Conservation (phyloP, 768 basidiomycete genomes). For the Boletellus ananiceps region DNA sequence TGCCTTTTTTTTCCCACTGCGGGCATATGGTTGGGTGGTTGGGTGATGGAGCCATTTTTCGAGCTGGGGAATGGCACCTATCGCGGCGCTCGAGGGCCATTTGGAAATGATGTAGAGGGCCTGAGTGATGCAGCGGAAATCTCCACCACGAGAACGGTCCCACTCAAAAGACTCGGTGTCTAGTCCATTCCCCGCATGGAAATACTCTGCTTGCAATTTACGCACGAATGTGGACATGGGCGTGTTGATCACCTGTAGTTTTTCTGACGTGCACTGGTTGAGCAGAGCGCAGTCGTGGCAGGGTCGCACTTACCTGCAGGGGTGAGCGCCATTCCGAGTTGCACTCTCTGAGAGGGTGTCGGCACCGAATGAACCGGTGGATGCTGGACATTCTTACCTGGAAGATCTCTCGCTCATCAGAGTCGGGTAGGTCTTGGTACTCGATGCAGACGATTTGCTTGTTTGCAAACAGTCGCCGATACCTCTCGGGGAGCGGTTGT, state of each 20-base stretch:
- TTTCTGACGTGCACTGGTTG: constrained; percentile 39
- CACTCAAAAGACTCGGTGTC: constrained; percentile 41
- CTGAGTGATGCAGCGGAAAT: constrained; percentile 57
- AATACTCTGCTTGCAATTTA: constrained; percentile 44
- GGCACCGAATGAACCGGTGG: not conserved
- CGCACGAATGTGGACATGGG: constrained; percentile 57
- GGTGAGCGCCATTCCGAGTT: constrained; percentile 73
- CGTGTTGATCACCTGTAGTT: constrained; percentile 61
- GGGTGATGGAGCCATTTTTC: constrained; percentile 47
- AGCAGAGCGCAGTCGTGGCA: not conserved
- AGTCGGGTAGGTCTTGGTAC: constrained; percentile 54
- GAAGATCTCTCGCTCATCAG: constrained; percentile 65
- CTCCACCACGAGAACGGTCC: constrained; percentile 47
- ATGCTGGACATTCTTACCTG: constrained; percentile 42
- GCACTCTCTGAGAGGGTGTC: constrained; percentile 53
- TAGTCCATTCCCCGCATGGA: constrained; percentile 37
- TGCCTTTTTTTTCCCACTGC: constrained; percentile 21
- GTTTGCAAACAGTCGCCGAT: constrained; percentile 56
- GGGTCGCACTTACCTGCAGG: constrained; percentile 46
- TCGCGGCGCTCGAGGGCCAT: constrained; percentile 29
- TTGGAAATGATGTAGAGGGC: constrained; percentile 49
- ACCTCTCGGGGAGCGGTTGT: constrained; percentile 48
- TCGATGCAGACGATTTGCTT: constrained; percentile 68
- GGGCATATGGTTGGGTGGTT: constrained; percentile 4
- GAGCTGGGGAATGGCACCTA: constrained; percentile 35